phyloP scores from a whole-genome alignment of 2,329 filamentous ascomycete genomes.

The Trichoderma gracile region DNA sequence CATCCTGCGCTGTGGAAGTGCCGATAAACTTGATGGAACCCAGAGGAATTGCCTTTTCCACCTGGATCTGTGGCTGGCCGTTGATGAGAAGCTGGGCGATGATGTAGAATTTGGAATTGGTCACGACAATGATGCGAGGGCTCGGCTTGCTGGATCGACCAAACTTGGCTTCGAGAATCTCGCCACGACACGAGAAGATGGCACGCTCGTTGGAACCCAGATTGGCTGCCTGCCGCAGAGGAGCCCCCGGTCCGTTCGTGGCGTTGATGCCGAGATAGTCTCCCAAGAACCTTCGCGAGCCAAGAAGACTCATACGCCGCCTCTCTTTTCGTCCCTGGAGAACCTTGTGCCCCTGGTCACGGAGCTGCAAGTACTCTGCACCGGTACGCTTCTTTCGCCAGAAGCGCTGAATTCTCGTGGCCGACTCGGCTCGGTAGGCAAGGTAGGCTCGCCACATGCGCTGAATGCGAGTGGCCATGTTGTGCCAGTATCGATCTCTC shows the following conservation, averaged over 20 bases:
- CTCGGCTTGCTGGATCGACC: slow-evolving; percentile 93
- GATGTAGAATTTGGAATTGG: slow-evolving; percentile 83
- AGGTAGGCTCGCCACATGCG: slow-evolving; percentile 96
- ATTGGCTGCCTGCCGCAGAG: slow-evolving; percentile 73
- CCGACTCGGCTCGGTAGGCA: slow-evolving; percentile 87
- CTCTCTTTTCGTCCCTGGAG: slow-evolving; percentile 87
- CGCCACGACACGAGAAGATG: slow-evolving; percentile 88
- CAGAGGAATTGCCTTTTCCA: slow-evolving; percentile 79
- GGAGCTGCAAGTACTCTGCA: slow-evolving; percentile 81
- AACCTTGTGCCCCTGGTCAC: slow-evolving; percentile 83
- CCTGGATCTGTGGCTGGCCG: slow-evolving; percentile 74
- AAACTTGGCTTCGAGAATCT: slow-evolving; percentile 90
- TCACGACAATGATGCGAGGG: slow-evolving; percentile 81
- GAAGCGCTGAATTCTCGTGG: slow-evolving; percentile 89
- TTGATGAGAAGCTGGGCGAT: slow-evolving; percentile 82
- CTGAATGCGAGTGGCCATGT: slow-evolving; percentile 98
- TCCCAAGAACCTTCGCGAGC: slow-evolving; percentile 87
- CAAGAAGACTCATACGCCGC: slow-evolving; percentile 84
- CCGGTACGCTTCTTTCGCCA: slow-evolving; percentile 93
- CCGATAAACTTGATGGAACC: slow-evolving; percentile 88
- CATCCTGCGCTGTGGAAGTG: slow-evolving; percentile 78
- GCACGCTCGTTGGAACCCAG: slow-evolving; percentile 72
- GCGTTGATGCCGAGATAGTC: slow-evolving; percentile 93
- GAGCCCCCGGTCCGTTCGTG: slow-evolving; percentile 72
- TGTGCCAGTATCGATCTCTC: slow-evolving; percentile 98